Evolutionary conservation across 495 filamentous ascomycete species (phyloP), one percentile per base, ranked within the genome.

Genomic region (Aspergillus ellipticus): DNA sequence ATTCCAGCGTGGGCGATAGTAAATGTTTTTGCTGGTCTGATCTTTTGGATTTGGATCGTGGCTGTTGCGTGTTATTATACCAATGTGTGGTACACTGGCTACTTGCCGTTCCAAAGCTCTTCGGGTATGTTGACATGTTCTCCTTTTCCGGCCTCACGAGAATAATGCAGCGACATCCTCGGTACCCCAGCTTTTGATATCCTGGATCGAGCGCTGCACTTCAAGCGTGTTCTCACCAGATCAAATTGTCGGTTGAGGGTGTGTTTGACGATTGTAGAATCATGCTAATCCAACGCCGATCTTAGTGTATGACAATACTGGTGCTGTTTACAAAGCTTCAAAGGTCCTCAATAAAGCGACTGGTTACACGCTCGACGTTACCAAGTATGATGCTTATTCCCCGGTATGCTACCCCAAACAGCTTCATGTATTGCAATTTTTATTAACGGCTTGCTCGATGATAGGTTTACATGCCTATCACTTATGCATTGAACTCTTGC

Each of bases 1-100:
- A 86, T 85, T 3, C 90, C 89, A 0, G 90, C 89, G 57, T 94
- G 90, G 90, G 90, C 90, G 2, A 85, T 89, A 6, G 75, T 89
- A 64, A 94, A 94, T 64, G 87, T 94, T 31, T 79, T 90, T 21
- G 82, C 80, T 35, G 85, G 86, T 2, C 72, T 92, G 37, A 83
- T 90, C 5, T 73, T 89, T 21, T 86, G 90, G 35, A 90, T 92
- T 81, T 94, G 89, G 89, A 79, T 92, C 46, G 74, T 89, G 21
- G 87, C 89, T 2, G 55, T 60, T 9, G 64, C 58, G 20, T 63
- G 57, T 35, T 69, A 71, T 43, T 71, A 69, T 39, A 22, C 87
- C 83, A 48, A 81, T 89, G 33, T 77, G 81, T 65, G 92, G 79
- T 77, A 68, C 21, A 74, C 65, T 2, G 49, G 47, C 3, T 62